Conservation (phyloP, 2,329 filamentous ascomycete species). For the Aureobasidium vineae region DNA sequence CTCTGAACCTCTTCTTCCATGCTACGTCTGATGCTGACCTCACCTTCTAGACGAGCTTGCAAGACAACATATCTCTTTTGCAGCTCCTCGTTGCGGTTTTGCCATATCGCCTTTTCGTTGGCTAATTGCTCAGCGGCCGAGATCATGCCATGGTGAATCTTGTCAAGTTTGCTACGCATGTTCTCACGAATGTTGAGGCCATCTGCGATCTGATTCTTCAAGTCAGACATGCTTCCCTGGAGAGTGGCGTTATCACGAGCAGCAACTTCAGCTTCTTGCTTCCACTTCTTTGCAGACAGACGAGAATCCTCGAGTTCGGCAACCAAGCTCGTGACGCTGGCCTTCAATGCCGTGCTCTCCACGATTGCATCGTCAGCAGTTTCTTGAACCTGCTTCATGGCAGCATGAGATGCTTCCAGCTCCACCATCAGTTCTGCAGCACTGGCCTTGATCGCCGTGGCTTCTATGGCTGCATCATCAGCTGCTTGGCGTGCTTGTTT, state of each 20-base stretch:
- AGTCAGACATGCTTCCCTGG: slow-evolving; percentile 67
- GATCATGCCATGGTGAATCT: slow-evolving; percentile 83
- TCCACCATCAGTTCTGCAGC: slow-evolving; percentile 19
- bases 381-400: background rate
- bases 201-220: slow-evolving; percentile 78
- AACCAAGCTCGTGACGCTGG: slow-evolving; percentile 60
- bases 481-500: slow-evolving; percentile 23
- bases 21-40: slow-evolving; percentile 45
- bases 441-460: slow-evolving; percentile 22
- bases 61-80: slow-evolving; percentile 55
- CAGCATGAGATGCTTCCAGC: slow-evolving; percentile 14
- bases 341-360: slow-evolving; percentile 46
- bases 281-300: slow-evolving; percentile 58
- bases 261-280: slow-evolving; percentile 56
- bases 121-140: slow-evolving; percentile 74
- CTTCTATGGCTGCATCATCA: slow-evolving; percentile 20
- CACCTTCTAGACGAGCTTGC: slow-evolving; percentile 51
- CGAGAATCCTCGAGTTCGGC: slow-evolving; percentile 64
- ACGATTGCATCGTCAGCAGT: background rate
- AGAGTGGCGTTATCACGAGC: slow-evolving; percentile 68
- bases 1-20: slow-evolving; percentile 49
- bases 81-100: slow-evolving; percentile 64
- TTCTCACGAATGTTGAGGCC: slow-evolving; percentile 79
- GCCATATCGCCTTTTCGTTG: slow-evolving; percentile 75
- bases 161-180: slow-evolving; percentile 80